Evolutionary conservation across 495 filamentous ascomycete genomes (phyloP).

Genomic region (Penicillium dipodomyicola): DNA sequence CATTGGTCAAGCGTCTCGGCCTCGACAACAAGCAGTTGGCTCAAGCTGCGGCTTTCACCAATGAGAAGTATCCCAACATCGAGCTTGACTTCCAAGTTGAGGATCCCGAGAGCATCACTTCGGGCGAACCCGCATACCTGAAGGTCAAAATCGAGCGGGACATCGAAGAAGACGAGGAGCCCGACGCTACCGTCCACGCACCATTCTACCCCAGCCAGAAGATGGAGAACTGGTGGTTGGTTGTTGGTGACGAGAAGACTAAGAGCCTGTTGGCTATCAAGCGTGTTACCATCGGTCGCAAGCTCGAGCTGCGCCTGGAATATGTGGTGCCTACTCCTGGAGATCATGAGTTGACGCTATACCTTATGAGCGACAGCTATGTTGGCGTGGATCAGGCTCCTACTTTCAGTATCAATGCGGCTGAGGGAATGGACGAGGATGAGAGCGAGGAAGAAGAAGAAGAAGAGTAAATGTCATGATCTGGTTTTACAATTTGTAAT

Average conservation of each 20-base stretch:
- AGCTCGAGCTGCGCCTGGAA: conserved; percentile 76
- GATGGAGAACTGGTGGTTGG: conserved; percentile 98
- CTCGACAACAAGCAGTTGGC: conserved; percentile 78
- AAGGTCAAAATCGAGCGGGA: conserved; percentile 86
- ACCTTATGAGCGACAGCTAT: conserved; percentile 97
- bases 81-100: conserved; percentile 85
- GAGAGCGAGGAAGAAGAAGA: conserved; percentile 79
- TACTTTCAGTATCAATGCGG: conserved; percentile 76
- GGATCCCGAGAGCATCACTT: conserved; percentile 72
- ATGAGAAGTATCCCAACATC: conserved; percentile 90
- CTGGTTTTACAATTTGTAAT: conserved; percentile 22
- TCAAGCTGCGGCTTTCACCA: conserved; percentile 94
- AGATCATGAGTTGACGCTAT: conserved; percentile 83
- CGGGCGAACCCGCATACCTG: conserved; percentile 78
- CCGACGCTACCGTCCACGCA: conserved; percentile 84
- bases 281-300: conserved; percentile 79
- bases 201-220: conserved; percentile 92
- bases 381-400: conserved; percentile 96
- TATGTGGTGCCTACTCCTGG: conserved; percentile 84
- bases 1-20: conserved; percentile 70
- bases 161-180: conserved; percentile 70
- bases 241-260: conserved; percentile 83
- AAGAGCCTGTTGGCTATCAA: conserved; percentile 90
- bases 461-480: conserved; percentile 47
- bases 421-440: conserved; percentile 94